Conservation (phyloP, 2,329 filamentous ascomycete genomes). For the Apiospora sp. region DNA sequence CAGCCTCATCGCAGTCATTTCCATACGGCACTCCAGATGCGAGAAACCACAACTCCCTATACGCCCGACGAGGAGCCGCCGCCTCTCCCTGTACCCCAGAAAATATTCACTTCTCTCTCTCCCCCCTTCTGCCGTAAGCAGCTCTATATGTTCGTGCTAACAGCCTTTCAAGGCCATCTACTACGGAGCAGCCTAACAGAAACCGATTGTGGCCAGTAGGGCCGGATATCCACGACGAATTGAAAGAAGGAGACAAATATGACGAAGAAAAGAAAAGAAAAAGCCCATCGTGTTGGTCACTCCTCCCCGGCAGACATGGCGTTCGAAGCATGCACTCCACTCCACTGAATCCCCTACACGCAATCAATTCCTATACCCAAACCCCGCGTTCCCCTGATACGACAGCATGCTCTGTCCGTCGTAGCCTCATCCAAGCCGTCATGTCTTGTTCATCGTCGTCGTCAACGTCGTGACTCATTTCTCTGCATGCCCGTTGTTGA, state of each 20-base stretch:
- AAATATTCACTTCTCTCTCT: neutral
- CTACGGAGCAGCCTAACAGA: constrained; percentile 12
- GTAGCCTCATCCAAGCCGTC: neutral
- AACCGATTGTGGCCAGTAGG: constrained; percentile 19
- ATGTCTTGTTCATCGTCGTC: neutral
- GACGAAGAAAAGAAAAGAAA: neutral
- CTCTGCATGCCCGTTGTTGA: constrained; percentile 83
- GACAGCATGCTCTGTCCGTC: neutral
- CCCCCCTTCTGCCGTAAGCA: neutral
- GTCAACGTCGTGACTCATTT: constrained; percentile 41
- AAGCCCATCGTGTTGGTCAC: neutral
- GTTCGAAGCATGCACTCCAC: neutral
- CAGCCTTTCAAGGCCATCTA: constrained; percentile 1
- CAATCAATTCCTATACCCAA: neutral
- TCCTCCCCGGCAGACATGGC: neutral
- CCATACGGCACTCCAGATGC: neutral
- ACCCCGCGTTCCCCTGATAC: neutral
- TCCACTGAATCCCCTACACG: neutral
- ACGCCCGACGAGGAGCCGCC: neutral
- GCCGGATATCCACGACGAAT: constrained; percentile 17
- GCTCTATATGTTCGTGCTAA: neutral
- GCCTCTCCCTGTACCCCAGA: neutral
- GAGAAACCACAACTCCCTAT: neutral
- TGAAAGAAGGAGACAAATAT: neutral
- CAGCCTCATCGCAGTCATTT: neutral